phyloP scores from a whole-genome alignment of 345 rosid genomes.

The Gossypium sturtianum region DNA sequence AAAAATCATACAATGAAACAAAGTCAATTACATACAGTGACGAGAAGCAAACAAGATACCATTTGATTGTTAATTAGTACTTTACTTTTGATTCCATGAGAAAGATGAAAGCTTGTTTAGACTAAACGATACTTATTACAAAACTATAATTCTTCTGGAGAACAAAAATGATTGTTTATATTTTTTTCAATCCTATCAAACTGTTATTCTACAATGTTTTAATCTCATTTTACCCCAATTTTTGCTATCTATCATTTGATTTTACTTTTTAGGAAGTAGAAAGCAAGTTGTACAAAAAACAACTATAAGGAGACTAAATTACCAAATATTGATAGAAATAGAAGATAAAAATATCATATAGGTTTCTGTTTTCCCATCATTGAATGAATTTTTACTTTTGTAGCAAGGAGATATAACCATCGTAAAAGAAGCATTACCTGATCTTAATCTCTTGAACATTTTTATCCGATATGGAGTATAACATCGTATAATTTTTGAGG shows the following conservation, averaged over 20 bases:
- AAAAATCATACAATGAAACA: conserved; percentile 4
- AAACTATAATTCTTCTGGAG: background rate
- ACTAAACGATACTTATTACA: background rate
- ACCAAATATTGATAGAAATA: background rate
- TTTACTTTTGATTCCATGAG: background rate
- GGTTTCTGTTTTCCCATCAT: background rate
- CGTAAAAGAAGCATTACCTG: conserved; percentile 42
- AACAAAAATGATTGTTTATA: background rate
- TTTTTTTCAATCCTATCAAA: background rate
- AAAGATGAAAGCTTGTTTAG: background rate
- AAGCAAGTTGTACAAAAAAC: background rate
- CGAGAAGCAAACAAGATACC: background rate
- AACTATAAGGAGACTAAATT: background rate
- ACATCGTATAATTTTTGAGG: conserved; percentile 83
- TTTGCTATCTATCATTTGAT: background rate
- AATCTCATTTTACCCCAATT: background rate
- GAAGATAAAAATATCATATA: background rate
- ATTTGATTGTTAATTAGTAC: background rate
- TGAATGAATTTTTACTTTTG: background rate
- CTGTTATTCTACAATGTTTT: background rate
- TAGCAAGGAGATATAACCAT: background rate
- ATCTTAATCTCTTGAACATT: conserved; percentile 93
- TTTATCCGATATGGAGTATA: conserved; percentile 83
- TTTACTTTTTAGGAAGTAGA: conserved; percentile 2
- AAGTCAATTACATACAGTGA: background rate